phyloP scores from a whole-genome alignment of 2,329 filamentous ascomycete genomes.

The Pyrenophora tritici-repentis region DNA sequence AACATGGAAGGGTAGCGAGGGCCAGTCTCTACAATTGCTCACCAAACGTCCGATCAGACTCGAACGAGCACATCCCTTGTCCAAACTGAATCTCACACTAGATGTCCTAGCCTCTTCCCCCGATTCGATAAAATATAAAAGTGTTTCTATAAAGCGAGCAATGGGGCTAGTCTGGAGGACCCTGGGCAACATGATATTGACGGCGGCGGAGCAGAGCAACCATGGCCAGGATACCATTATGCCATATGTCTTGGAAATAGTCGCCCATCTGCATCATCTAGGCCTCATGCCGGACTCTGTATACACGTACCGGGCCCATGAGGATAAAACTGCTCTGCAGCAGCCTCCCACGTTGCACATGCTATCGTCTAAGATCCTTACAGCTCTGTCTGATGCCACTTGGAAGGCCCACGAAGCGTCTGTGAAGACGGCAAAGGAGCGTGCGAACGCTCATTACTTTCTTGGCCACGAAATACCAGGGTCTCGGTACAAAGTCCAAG shows the following conservation, averaged over 20 bases:
- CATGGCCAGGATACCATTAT: slow-evolving; percentile 39
- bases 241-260: slow-evolving; percentile 53
- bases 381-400: slow-evolving; percentile 56
- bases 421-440: slow-evolving; percentile 31
- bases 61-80: slow-evolving; percentile 19
- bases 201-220: slow-evolving; percentile 31
- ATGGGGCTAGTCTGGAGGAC: slow-evolving; percentile 55
- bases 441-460: slow-evolving; percentile 47
- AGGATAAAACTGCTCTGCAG: slow-evolving; percentile 46
- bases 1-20: slow-evolving; percentile 21
- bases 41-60: slow-evolving; percentile 31
- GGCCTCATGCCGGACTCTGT: slow-evolving; percentile 54
- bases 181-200: slow-evolving; percentile 53
- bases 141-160: slow-evolving; percentile 38
- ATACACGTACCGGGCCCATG: slow-evolving; percentile 47
- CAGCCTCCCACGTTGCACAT: slow-evolving; percentile 56
- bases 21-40: slow-evolving; percentile 26
- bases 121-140: slow-evolving; percentile 28
- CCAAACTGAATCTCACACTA: slow-evolving; percentile 23
- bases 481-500: slow-evolving; percentile 48
- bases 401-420: slow-evolving; percentile 55
- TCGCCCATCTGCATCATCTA: slow-evolving; percentile 54
- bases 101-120: slow-evolving; percentile 35
- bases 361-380: slow-evolving; percentile 55
- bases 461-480: slow-evolving; percentile 52